Conservation (phyloP, 768 basidiomycete genomes). For the Psilocybe tampanensis region DNA sequence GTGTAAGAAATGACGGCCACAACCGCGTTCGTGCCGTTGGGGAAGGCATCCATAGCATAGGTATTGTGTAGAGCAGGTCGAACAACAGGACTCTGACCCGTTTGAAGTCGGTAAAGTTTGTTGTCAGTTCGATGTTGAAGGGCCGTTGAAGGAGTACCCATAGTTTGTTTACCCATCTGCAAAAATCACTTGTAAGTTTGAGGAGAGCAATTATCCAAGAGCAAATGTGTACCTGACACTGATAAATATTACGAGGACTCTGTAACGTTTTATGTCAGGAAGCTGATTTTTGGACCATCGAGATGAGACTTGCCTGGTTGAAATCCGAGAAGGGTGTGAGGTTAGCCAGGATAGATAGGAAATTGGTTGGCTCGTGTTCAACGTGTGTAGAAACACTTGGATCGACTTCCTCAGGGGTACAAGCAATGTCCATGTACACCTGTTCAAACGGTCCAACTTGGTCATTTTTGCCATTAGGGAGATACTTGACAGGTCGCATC, state of each 20-base stretch:
- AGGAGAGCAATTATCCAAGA: not conserved
- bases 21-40: slow-evolving; percentile 96
- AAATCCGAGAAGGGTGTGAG: slow-evolving; percentile 99
- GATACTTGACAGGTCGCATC: slow-evolving; percentile 97
- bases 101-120: slow-evolving; percentile 95
- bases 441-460: slow-evolving; percentile 97
- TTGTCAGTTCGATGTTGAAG: slow-evolving; percentile 94
- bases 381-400: slow-evolving; percentile 82
- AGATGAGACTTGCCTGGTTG: slow-evolving; percentile 73
- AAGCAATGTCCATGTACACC: slow-evolving; percentile 98
- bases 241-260: slow-evolving; percentile 91
- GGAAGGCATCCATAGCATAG: slow-evolving; percentile 98
- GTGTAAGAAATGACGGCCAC: slow-evolving; percentile 99
- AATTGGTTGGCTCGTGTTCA: slow-evolving; percentile 93
- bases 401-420: slow-evolving; percentile 84
- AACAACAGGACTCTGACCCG: slow-evolving; percentile 93
- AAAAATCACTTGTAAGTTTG: not conserved
- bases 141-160: slow-evolving; percentile 97
- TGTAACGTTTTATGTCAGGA: slow-evolving; percentile 28
- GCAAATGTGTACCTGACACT: slow-evolving; percentile 73
- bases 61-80: slow-evolving; percentile 89
- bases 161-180: slow-evolving; percentile 99
- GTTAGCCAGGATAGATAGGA: slow-evolving; percentile 95
- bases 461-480: slow-evolving; percentile 84
- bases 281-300: not conserved